Base-by-base conservation (phyloP, 2,329 filamentous ascomycete genomes). In the Cercospora sp. region DNA sequence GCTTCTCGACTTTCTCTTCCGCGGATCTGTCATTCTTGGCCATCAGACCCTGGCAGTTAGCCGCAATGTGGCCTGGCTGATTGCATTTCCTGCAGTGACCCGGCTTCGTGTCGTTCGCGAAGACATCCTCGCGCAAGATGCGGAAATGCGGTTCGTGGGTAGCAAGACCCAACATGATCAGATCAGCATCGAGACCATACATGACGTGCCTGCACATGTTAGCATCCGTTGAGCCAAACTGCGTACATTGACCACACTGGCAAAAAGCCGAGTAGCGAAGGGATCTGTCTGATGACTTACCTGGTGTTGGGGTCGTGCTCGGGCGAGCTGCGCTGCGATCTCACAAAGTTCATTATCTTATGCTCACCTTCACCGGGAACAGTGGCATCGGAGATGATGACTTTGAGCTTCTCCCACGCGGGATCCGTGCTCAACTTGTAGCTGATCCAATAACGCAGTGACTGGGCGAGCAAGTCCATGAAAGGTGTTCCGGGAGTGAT, bases 271-370 rank as follows among this genome's bases (percentile, higher is more conserved):
- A 69, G 53, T 23, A 62, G 59, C 65, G 66, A 60, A 67, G 36
- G 65, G 36, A 66, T 18, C 42, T 30, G 33, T 59, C 40, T 36
- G 64, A 65, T 18, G 53, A 68, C 71, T 73, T 73, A 73, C 73
- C 73, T 74, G 33, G 95, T 98, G 79, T 99, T 98, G 26, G 95
- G 95, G 76, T 99, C 90, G 80, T 99, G 93, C 72, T 96, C 90
- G 5, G 94, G 90, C 63, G 92, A 95, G 60, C 91, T 88, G 75
- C 95, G 89, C 80, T 99, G 96, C 42, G 94, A 97, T 75, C 95
- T 90, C 73, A 99, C 88, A 79, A 98, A 99, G 74, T 95, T 90
- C 95, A 99, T 99, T 77, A 99, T 98, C 81, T 99, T 99, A 81
- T 99, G 95, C 82, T 99, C 95, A 78, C 95, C 95, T 82, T 99